Evolutionary conservation across 306 rosid genomes (phyloP), one percentile per base, ranked within the genome.

Genomic region (peach (Prunus persica)): DNA sequence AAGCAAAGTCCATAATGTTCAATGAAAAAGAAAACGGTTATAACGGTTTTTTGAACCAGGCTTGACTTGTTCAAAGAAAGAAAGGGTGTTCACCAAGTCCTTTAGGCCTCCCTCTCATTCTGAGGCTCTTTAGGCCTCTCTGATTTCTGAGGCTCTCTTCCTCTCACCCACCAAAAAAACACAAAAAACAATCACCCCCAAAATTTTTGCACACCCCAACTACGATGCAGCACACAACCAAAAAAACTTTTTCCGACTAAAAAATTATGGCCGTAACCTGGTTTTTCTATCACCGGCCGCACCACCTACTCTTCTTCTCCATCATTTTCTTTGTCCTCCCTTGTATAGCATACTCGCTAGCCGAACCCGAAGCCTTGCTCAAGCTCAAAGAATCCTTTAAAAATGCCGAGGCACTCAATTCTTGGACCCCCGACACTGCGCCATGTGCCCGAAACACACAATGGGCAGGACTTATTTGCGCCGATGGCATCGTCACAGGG

Each of bases 361-460:
- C 85, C 25, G 94, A 91, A 49, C 56, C 85, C 1, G 91, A 91
- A 65, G 92, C 97, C 2, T 74, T 91, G 81, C 43, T 91, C 25
- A 82, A 61, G 38, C 80, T 91, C 73, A 91, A 89, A 66, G 68
- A 32, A 2, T 84, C 93, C 1, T 85, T 91, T 12, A 74, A 88
- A 7, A 74, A 86, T 18, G 56, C 83, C 1, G 43, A 30, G n/a
- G 77, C 85, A 19, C 83, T 89, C 30, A 24, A 28, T 12, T 77
- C 74, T 60, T 91, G 97, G 97, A 79, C 80, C 13, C 41, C 69
- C 12, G 72, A 32, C 45, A 49, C 90, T 15, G 3, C 22, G 0
- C 97, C 97, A 19, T 91, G 94, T 28, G 8, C 46, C 2, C 72
- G 71, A 45, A 67, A 74, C 0, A 46, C 65, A 2, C 76, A 77